These are phyloP conservation scores for Russula dissimulans DNA, from an alignment of 768 basidiomycete genomes.

Conservation along the genomic window DNA sequence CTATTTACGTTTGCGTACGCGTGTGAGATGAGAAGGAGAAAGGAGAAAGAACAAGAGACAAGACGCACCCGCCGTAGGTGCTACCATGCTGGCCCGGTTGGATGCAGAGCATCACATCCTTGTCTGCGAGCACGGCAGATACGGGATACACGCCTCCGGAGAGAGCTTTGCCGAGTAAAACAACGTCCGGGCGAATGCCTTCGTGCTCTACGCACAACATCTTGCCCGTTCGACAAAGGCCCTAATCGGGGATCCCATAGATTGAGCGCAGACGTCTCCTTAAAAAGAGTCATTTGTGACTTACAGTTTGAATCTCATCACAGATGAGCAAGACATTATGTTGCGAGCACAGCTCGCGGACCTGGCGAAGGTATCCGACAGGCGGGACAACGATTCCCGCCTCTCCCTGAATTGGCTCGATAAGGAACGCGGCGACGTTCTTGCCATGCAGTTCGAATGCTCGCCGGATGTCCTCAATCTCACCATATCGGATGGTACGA, in stretches of 20 bases:
- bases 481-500: slow-evolving; percentile 71
- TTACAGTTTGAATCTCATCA: slow-evolving; percentile 94
- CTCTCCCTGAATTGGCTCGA: slow-evolving; percentile 99
- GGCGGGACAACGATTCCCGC: slow-evolving; percentile 94
- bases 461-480: slow-evolving; percentile 69
- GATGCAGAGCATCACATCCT: slow-evolving; percentile 91
- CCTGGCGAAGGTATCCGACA: slow-evolving; percentile 71
- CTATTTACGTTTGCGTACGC: slow-evolving; percentile 29
- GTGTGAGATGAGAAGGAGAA: background rate
- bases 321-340: slow-evolving; percentile 94
- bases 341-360: slow-evolving; percentile 78
- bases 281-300: slow-evolving; percentile 6
- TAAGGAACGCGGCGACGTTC: slow-evolving; percentile 83
- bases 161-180: slow-evolving; percentile 85
- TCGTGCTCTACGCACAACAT: slow-evolving; percentile 89
- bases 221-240: slow-evolving; percentile 87
- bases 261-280: background rate
- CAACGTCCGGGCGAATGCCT: slow-evolving; percentile 78
- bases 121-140: slow-evolving; percentile 85
- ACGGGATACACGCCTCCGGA: slow-evolving; percentile 87
- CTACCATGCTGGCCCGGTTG: slow-evolving; percentile 92
- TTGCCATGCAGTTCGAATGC: slow-evolving; percentile 76
- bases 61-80: slow-evolving; percentile 83
- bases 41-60: background rate
- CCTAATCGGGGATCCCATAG: slow-evolving; percentile 34